Percentiles rank a stretch among this genome's conserved stretches.
Evolutionary conservation across 2,329 filamentous ascomycete species (phyloP).

Genomic region (Pseudogymnoascus sp.): DNA sequence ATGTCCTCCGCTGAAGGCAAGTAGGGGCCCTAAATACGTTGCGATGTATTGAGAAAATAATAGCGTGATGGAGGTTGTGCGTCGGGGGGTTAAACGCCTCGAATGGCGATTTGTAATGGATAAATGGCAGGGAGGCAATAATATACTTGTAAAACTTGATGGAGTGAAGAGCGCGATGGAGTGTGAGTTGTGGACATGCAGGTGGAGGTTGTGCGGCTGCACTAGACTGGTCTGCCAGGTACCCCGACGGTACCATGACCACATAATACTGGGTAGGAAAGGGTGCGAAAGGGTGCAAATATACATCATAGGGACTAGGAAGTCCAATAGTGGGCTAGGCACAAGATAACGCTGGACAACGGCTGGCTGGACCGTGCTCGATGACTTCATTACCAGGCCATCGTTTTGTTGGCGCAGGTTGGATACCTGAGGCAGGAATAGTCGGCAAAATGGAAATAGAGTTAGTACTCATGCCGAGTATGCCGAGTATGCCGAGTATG

Average conservation of each 20-base stretch:
- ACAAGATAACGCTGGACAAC: slow-evolving; percentile 1
- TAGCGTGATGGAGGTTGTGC: neutral
- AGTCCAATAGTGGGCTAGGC: neutral
- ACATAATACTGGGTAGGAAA: neutral
- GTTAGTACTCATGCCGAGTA: neutral
- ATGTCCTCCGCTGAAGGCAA: neutral
- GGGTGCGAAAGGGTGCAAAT: neutral
- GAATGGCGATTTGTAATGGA: slow-evolving; percentile 5
- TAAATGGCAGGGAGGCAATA: slow-evolving; percentile 2
- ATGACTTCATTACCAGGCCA: slow-evolving; percentile 2
- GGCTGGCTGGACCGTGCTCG: slow-evolving; percentile 2
- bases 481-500: too few species aligned
- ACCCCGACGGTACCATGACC: neutral
- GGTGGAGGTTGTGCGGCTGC: slow-evolving; percentile 4
- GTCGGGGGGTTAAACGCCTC: neutral
- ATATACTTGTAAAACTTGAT: slow-evolving; percentile 4
- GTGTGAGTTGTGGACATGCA: slow-evolving; percentile 4
- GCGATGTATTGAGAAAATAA: neutral
- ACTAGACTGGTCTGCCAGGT: slow-evolving; percentile 2
- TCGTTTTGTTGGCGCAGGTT: neutral
- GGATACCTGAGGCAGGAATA: neutral
- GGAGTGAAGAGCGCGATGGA: slow-evolving; percentile 3
- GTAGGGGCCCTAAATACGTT: neutral
- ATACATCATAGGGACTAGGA: neutral
- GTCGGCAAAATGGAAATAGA: neutral